Evolutionary conservation across 2,329 filamentous ascomycete species (phyloP), one percentile per base, ranked within the genome.

Genomic region (Diaporthe sp.): DNA sequence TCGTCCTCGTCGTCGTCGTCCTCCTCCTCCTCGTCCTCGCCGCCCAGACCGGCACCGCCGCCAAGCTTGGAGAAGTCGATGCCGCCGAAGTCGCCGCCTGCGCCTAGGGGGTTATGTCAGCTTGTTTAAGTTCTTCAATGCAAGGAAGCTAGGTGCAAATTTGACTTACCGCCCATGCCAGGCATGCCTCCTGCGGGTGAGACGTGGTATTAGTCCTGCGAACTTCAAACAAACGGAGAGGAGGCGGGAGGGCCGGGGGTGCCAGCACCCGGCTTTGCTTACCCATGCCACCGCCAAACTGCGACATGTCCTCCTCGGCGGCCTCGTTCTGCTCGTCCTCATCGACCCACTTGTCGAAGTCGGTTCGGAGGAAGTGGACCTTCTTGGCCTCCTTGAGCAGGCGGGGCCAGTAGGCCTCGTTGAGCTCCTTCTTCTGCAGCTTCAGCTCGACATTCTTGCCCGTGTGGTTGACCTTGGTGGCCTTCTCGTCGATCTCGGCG

Each of bases 261-360:
- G 30, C 30, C 70, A 25, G 17, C 42, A 44, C 50, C 63, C 42
- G 61, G 10, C 58, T 66, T 78, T 70, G 89, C 88, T 81, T 83
- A 88, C 89, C 89, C 90, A 92, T 94, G 77, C 91, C 91, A 42
- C 58, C 69, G 74, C 89, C 91, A 79, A 91, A 92, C 82, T 92
- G 88, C 77, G 89, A 90, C 79, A 92, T 86, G 84, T 98, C 96
- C 73, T 97, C 95, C 78, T 97, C 95, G 65, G 91, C 88, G 75
- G 91, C 93, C 85, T 95, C 95, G 82, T 98, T 94, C 88, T 99
- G 97, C 91, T 99, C 97, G 83, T 99, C 96, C 91, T 98, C 95
- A 79, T 98, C 96, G 81, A 98, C 94, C 96, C 96, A 98, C 93
- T 98, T 98, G 88, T 98, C 96, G 81, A 99, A 99, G 87, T 99